These are phyloP conservation scores for Corymbia maculata DNA, from an alignment of 345 rosid species.

Conservation along the genomic window DNA sequence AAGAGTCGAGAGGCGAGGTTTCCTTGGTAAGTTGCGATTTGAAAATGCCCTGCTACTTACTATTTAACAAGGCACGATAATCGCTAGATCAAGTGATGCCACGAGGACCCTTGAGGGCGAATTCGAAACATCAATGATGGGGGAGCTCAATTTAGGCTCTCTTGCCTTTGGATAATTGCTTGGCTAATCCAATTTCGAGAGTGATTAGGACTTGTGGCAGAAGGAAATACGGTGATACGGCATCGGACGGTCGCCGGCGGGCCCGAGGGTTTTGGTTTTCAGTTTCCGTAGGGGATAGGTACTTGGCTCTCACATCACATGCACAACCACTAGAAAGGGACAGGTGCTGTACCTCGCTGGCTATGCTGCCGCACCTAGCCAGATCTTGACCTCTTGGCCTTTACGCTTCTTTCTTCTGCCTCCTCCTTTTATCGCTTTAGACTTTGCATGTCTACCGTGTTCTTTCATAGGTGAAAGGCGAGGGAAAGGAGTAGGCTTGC, in stretches of 20 bases:
- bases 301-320: background rate
- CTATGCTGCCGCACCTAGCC: background rate
- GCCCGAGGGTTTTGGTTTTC: background rate
- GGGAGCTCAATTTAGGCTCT: background rate
- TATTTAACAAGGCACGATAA: fast-evolving
- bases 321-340: background rate
- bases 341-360: background rate
- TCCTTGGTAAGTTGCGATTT: background rate
- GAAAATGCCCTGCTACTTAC: fast-evolving
- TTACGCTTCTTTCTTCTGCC: background rate
- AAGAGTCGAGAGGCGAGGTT: background rate
- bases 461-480: background rate
- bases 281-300: background rate
- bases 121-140: background rate
- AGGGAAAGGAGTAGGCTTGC: background rate
- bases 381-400: background rate
- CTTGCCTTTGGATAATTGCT: background rate
- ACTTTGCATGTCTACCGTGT: fast-evolving
- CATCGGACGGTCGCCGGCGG: background rate
- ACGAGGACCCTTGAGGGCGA: fast-evolving
- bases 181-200: background rate
- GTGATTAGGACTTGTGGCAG: background rate
- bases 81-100: fast-evolving
- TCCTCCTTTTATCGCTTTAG: background rate
- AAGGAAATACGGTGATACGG: background rate